Evolutionary conservation across 306 rosid genomes (phyloP).

Genomic region (Mimosa bimucronata): DNA sequence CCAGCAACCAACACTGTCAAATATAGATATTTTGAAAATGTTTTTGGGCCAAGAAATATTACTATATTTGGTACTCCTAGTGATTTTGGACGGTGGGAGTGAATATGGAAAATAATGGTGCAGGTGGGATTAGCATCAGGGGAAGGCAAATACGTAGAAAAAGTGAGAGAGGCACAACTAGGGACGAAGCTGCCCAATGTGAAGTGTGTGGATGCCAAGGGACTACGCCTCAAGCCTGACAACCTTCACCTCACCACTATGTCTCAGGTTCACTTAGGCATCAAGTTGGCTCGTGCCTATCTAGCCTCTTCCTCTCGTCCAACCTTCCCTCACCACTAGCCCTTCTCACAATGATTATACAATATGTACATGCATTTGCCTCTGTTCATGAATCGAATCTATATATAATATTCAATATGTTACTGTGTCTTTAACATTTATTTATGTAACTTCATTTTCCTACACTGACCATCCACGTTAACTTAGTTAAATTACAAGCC

Average conservation of each 20-base stretch:
- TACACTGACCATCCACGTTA: background rate
- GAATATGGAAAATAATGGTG: background rate
- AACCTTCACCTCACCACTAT: slow-evolving; percentile 15
- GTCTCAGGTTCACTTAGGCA: slow-evolving; percentile 13
- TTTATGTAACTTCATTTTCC: background rate
- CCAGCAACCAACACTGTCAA: too few species aligned
- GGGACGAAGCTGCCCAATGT: slow-evolving; percentile 48
- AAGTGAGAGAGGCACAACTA: slow-evolving; percentile 64
- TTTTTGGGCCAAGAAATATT: background rate
- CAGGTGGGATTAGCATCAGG: slow-evolving; percentile 75
- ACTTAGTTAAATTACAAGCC: background rate
- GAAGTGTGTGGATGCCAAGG: slow-evolving; percentile 62
- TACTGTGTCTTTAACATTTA: background rate
- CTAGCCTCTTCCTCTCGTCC: background rate
- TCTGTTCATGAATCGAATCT: background rate
- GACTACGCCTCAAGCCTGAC: slow-evolving; percentile 1
- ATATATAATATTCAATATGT: background rate
- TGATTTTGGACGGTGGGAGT: background rate
- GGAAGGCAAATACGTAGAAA: slow-evolving; percentile 58
- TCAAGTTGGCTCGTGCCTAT: background rate
- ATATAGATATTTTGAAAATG: background rate
- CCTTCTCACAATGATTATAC: background rate
- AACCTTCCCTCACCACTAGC: background rate
- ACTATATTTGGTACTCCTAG: too few species aligned
- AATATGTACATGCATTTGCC: background rate